Evolutionary conservation across 192 early-diverging fungal genomes (phyloP).

Genomic region (Entomortierella parvispora): DNA sequence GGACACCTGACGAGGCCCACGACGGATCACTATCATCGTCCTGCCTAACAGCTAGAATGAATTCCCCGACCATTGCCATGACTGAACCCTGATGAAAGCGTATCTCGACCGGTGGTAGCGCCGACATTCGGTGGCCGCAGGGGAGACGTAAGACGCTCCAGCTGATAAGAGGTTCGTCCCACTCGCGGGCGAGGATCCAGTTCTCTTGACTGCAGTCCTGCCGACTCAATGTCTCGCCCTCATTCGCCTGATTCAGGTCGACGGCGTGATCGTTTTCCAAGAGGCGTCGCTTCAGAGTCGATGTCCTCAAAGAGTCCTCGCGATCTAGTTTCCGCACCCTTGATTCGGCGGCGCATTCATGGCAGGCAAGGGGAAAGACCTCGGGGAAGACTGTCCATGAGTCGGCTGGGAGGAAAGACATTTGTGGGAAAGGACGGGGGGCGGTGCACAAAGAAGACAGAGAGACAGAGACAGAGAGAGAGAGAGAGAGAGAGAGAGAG

Average conservation of each 20-base stretch:
- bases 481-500: background rate
- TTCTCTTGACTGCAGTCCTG: background rate
- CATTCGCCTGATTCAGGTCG: background rate
- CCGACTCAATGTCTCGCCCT: background rate
- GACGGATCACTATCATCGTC: conserved; percentile 6
- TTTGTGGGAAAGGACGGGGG: background rate
- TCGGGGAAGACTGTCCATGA: conserved; percentile 21
- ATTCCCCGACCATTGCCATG: conserved; percentile 5
- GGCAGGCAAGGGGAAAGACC: conserved; percentile 1
- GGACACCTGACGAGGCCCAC: background rate
- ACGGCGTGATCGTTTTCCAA: background rate
- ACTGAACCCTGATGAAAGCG: conserved; percentile 7
- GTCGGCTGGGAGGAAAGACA: background rate
- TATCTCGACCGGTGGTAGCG: background rate
- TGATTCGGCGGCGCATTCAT: background rate
- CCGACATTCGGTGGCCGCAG: conserved; percentile 12
- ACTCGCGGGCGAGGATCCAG: conserved; percentile 16
- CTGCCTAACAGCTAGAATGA: conserved; percentile 17
- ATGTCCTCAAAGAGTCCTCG: background rate
- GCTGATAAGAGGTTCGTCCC: conserved; percentile 8
- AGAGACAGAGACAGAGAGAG: background rate
- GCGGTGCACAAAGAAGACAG: background rate
- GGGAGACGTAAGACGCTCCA: background rate
- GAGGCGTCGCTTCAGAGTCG: conserved; percentile 13
- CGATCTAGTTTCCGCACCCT: conserved; percentile 1